Base-by-base conservation (phyloP, 2,329 filamentous ascomycete species). In the Trichoderma sp. region DNA sequence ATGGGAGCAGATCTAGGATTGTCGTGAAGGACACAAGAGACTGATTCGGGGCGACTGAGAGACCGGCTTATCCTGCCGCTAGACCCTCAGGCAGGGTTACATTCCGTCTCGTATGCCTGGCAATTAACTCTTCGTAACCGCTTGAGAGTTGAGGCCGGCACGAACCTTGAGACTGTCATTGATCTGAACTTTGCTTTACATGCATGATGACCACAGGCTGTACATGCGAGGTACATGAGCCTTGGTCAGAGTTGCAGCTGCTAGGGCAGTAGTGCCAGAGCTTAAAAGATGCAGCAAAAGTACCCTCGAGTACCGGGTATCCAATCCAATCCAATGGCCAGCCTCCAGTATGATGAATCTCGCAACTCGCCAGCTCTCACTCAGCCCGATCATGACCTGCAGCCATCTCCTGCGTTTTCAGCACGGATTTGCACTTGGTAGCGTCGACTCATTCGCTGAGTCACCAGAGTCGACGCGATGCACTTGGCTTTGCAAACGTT, bases 371-470 rank as follows among this genome's bases (percentile, higher is more conserved):
- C 64, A n/a, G 29, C 24, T 50, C 33, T 59, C 68, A 45, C 24
- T 56, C 68, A 45, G 38, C 27, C 29, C 35, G 69, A 72, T 64
- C 69, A 72, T 53, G n/a, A 72, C 59, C 16, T 72, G 69, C 69
- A 72, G 50, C 59, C 62, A 14, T 45, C n/a, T 64, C 69, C 59
- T 12, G 59, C 69, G 63, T 64, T 35, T 4, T 11, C 38, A 60
- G 38, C 21, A 16, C 9, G 21, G 31, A 63, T 12, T 64, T 31
- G 38, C 29, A 33, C 21, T 38, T 38, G 18, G 35, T 53, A 73
- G 71, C 60, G 71, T 73, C 71, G 71, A 73, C 59, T 73, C 71
- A 73, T 35, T 38, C n/a, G 65, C 62, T 73, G 71, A 73, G 60
- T 73, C 71, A 73, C 38, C 71, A 63, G 60, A 29, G 21, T 11